Base-by-base conservation (phyloP, 2,329 filamentous ascomycete genomes). In the Aureobasidium sp. region DNA sequence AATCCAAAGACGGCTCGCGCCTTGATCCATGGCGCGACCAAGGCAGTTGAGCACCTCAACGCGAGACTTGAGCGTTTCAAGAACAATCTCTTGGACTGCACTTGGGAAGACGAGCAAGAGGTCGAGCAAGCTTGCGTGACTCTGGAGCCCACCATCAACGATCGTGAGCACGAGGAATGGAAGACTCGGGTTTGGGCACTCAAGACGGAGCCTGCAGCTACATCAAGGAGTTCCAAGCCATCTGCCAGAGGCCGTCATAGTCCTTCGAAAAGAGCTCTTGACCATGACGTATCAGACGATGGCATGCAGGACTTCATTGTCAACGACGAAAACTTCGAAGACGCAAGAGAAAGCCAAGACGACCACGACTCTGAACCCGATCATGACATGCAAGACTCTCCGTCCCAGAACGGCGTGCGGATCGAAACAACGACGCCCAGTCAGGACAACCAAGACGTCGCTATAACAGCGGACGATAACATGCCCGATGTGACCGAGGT, bases 131-230 rank as follows among this genome's bases (percentile, higher is more conserved):
- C 85, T 67, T 85, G 85, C 53, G 73, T 75, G 12, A 80, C 75
- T 39, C 75, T 96, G 60, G 85, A 93, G 63, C 75, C 78, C 5
- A 90, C 80, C 3, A 74, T 96, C 0, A 80, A 83, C 39, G 81
- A 88, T 60, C 81, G 82, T 53, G 76, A 86, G 67, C 72, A 82
- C 42, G 70, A 79, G 9, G 68, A 70, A 31, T 84, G 79, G 78
- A 76, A 76, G 53, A 70, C 78, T 37, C 68, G 69, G 11, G 69
- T 79, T 1, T 72, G 81, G 64, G 60, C 65, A 50, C 63, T 68
- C 11, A 67, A 64, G 37, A 62, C 68, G 49, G 70, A 72, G 64
- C 71, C 71, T 4, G 59, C 45, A 44, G 4, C 11, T 7, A 7
- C 35, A 19, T 2, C 40, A 35, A 50, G 33, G 35, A 24, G 35